Percentiles rank a stretch among this genome's conserved stretches.
Conservation (phyloP, 1,284 basidiomycete genomes). For the Sanghuangporus sanghuang region DNA sequence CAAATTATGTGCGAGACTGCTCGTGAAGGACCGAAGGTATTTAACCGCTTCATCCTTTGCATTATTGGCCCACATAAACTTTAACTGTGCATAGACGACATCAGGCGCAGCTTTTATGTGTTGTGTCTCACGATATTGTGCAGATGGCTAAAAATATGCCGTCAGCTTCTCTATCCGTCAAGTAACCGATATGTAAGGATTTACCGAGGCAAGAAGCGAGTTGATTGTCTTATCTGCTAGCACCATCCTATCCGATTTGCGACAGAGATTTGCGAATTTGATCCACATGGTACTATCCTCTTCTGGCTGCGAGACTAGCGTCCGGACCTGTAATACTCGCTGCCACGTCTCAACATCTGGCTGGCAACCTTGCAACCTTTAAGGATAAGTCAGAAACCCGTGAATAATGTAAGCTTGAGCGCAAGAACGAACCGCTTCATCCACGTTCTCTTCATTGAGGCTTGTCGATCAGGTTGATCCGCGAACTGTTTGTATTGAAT, state of each 20-base stretch:
- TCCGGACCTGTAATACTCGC: conserved; percentile 92
- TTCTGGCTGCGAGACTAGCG: conserved; percentile 88
- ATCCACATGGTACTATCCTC: conserved; percentile 99
- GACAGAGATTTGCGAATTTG: conserved; percentile 85
- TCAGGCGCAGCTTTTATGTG: conserved; percentile 85
- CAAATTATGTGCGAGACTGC: conserved; percentile 73
- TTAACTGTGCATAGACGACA: conserved; percentile 96
- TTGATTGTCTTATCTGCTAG: conserved; percentile 98
- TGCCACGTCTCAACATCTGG: conserved; percentile 99
- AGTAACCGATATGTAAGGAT: conserved; percentile 21
- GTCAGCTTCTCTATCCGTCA: background rate
- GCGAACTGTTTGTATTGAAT: conserved; percentile 93
- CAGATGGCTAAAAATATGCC: background rate
- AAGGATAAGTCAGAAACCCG: conserved; percentile 17
- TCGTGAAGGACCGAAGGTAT: conserved; percentile 85
- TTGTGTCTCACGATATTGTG: conserved; percentile 27
- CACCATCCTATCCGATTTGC: conserved; percentile 81
- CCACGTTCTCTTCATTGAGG: conserved; percentile 87
- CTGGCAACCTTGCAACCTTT: conserved; percentile 90
- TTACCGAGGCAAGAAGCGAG: conserved; percentile 71
- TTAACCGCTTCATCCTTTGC: conserved; percentile 75
- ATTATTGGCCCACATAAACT: conserved; percentile 94
- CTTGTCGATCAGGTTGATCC: conserved; percentile 90
- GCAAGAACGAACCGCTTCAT: conserved; percentile 69
- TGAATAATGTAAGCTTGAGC: background rate